These are phyloP conservation scores for Penicillium sumatraense DNA, from an alignment of 2,329 filamentous ascomycete species.

Conservation along the genomic window DNA sequence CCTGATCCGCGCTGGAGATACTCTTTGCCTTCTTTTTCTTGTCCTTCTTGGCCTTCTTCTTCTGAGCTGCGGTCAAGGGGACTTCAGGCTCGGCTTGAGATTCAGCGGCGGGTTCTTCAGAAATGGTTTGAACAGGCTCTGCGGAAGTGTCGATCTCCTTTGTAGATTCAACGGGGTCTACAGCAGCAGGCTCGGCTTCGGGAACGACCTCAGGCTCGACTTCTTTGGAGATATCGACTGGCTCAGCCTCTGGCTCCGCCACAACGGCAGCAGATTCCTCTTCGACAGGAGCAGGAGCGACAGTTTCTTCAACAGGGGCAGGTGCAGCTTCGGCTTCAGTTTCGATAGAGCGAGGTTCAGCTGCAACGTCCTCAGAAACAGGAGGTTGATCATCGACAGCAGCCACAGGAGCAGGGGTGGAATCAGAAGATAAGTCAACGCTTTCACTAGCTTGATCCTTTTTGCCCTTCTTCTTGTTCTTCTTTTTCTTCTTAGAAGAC, in stretches of 20 bases:
- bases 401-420: slow-evolving; percentile 10
- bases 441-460: slow-evolving; percentile 25
- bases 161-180: not conserved
- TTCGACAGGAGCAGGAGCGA: slow-evolving; percentile 1
- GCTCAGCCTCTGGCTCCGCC: slow-evolving; percentile 2
- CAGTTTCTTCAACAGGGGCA: not conserved
- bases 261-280: slow-evolving; percentile 2
- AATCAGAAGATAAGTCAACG: slow-evolving; percentile 20
- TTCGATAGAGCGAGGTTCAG: slow-evolving; percentile 5
- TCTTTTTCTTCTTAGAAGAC: slow-evolving; percentile 36
- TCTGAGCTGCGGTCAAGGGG: slow-evolving; percentile 25
- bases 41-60: slow-evolving; percentile 46
- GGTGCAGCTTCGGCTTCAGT: not conserved
- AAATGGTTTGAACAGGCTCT: not conserved
- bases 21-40: slow-evolving; percentile 29
- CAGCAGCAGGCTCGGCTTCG: not conserved
- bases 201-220: slow-evolving; percentile 8
- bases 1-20: slow-evolving; percentile 7
- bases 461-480: slow-evolving; percentile 42
- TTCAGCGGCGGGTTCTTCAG: not conserved
- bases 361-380: slow-evolving; percentile 4
- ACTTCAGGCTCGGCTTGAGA: slow-evolving; percentile 18
- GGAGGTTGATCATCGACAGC: slow-evolving; percentile 13
- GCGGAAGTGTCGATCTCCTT: not conserved
- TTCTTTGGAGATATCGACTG: slow-evolving; percentile 2